Evolutionary conservation across 805 yeast genomes (phyloP).

Genomic region (Hyphopichia homilentoma): DNA sequence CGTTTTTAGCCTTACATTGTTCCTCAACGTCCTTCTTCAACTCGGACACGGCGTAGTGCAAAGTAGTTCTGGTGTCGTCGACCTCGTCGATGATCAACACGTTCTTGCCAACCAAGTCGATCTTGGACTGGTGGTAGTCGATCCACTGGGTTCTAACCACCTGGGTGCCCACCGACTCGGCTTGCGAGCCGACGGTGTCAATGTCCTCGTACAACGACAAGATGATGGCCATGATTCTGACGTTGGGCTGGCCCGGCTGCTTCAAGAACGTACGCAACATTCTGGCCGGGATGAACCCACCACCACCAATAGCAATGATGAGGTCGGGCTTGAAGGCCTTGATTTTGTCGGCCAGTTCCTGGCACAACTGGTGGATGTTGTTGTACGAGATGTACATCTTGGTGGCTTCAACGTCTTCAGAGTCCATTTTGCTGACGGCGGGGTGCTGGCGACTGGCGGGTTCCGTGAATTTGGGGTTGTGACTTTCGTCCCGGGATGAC

Average conservation of each 20-base stretch:
- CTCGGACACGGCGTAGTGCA: constrained; percentile 75
- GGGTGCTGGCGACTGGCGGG: no score
- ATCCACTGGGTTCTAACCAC: constrained; percentile 84
- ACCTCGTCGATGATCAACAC: constrained; percentile 79
- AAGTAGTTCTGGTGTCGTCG: constrained; percentile 81
- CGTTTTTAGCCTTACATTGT: constrained; percentile 53
- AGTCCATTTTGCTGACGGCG: constrained; percentile 9
- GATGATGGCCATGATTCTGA: constrained; percentile 92
- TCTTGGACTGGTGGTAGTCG: constrained; percentile 63
- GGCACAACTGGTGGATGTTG: constrained; percentile 74
- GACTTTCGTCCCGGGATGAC: no score
- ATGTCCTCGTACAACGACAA: constrained; percentile 86
- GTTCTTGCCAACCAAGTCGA: constrained; percentile 63
- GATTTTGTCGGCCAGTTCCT: constrained; percentile 57
- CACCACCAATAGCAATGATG: constrained; percentile 95
- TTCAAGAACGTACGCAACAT: constrained; percentile 90
- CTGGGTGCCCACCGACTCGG: constrained; percentile 54
- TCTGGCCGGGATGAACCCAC: constrained; percentile 97
- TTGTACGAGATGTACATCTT: constrained; percentile 78
- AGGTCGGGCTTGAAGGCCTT: constrained; percentile 78
- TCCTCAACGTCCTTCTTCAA: constrained; percentile 65
- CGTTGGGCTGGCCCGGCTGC: constrained; percentile 81
- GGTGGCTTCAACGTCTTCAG: constrained; percentile 18
- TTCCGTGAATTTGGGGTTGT: no score
- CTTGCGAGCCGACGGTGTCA: constrained; percentile 53